Base-by-base conservation (phyloP, 2,329 filamentous ascomycete species). In the Epichloe sibirici region DNA sequence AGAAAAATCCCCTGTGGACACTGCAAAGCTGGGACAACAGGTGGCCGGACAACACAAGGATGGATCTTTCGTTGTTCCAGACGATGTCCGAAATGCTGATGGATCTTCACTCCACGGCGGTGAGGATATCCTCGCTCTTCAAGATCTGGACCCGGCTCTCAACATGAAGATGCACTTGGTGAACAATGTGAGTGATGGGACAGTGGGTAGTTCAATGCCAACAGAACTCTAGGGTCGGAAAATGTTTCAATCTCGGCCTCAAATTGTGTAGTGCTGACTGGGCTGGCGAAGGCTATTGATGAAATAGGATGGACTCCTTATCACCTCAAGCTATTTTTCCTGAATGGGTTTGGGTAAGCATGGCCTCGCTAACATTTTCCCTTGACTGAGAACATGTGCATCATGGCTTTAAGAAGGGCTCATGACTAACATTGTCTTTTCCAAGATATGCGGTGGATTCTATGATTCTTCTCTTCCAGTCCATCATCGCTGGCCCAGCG, bases 81-180 rank as follows among this genome's bases (percentile, higher is more conserved):
- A 47, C 37, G 51, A 56, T 44, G 46, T 56, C 34, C 52, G 49
- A 28, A 53, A 55, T 28, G 51, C 55, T 45, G 58, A 60, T 35
- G 57, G 50, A 40, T 56, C 57, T 15, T 65, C 62, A 25, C 35
- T 61, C 34, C 53, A 46, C 31, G 55, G 59, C 21, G 63, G 58
- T 45, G 63, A 70, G 51, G 81, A 85, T 58, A 66, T 85, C 25
- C 70, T 85, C 13, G 72, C 70, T 4, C 66, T 73, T 51, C 77
- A 84, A 63, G 73, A 78, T 59, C 66, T 78, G 31, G 82, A 86
- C 61, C 78, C 79, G 4, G 80, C 76, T 1, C 67, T 86, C 45
- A 78, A 79, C 58, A 75, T 75, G 42, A 86, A 86, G 64, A 86
- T 86, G 81, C 75, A 82, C 58, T 70, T 86, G 31, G 76, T 86